Percentiles rank a stretch among this genome's conserved stretches.
Evolutionary conservation across 2,329 filamentous ascomycete genomes (phyloP).

Genomic region (Xylaria sp.): DNA sequence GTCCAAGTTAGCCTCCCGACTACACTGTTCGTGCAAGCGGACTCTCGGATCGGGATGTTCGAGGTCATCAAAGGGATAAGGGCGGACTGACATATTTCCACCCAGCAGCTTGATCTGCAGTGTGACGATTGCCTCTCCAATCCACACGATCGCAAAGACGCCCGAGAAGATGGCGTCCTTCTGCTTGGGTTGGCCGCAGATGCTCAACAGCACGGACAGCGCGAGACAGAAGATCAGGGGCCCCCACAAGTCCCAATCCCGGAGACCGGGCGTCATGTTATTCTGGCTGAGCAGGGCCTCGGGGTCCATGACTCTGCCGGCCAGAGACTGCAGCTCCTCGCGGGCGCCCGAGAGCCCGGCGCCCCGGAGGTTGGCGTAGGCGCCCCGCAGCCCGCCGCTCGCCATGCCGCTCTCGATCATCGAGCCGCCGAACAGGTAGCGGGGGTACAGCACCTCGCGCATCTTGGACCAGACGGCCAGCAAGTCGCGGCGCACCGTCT

Average conservation of each 20-base stretch:
- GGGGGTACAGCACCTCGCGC: conserved; percentile 94
- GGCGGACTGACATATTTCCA: conserved; percentile 86
- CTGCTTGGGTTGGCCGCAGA: conserved; percentile 81
- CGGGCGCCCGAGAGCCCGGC: conserved; percentile 68
- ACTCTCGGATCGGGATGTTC: neutral
- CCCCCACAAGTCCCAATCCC: conserved; percentile 99
- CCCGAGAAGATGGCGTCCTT: conserved; percentile 92
- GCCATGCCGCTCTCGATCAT: conserved; percentile 64
- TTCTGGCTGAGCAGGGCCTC: conserved; percentile 68
- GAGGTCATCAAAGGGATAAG: neutral
- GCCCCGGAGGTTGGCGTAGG: conserved; percentile 69
- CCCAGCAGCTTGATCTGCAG: conserved; percentile 96
- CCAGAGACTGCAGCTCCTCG: conserved; percentile 70
- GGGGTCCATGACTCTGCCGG: conserved; percentile 71
- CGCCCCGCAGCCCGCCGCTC: conserved; percentile 63
- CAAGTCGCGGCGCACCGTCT: conserved; percentile 91
- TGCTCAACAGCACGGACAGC: conserved; percentile 86
- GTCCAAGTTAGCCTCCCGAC: conserved; percentile 37
- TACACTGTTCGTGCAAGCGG: neutral
- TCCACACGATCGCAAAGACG: conserved; percentile 96
- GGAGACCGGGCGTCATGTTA: conserved; percentile 86
- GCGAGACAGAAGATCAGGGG: conserved; percentile 93
- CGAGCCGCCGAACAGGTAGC: conserved; percentile 82
- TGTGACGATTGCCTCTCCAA: conserved; percentile 96
- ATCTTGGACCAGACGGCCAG: conserved; percentile 97